These are phyloP conservation scores for Ceratobasidium sp. DNA, from an alignment of 1,284 basidiomycete species.

Conservation along the genomic window DNA sequence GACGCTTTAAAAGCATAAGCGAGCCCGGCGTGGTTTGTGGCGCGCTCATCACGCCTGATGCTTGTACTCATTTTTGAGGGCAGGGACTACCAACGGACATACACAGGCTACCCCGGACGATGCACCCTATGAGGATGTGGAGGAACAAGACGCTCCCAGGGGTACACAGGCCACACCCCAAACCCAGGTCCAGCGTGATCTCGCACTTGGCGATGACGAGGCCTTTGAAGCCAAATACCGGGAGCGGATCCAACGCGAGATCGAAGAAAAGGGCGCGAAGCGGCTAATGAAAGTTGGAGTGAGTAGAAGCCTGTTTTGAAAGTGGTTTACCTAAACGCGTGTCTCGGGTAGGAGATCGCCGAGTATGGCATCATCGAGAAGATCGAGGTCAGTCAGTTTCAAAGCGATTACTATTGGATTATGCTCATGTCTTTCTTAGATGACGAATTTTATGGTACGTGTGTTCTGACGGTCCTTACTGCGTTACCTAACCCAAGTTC, in stretches of 20 bases:
- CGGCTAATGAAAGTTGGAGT: conserved; percentile 30
- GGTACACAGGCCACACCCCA: not conserved
- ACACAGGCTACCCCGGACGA: not conserved
- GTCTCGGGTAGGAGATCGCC: conserved; percentile 70
- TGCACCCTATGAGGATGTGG: not conserved
- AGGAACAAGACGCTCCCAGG: conserved; percentile 3
- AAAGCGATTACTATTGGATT: not conserved
- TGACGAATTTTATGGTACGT: conserved; percentile 86
- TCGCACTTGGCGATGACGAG: conserved; percentile 32
- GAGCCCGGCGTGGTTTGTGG: conserved; percentile 43
- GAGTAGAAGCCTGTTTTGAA: not conserved
- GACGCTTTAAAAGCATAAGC: conserved; percentile 37
- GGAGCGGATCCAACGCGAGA: conserved; percentile 33
- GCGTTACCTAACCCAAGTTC: not conserved
- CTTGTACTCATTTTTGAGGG: not conserved
- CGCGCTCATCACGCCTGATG: not conserved
- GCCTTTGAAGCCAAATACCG: conserved; percentile 45
- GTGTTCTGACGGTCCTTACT: not conserved
- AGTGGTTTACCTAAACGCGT: not conserved
- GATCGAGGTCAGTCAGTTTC: conserved; percentile 64
- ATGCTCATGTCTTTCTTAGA: conserved; percentile 52
- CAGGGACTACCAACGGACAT: conserved; percentile 8
- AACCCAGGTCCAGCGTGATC: conserved; percentile 27
- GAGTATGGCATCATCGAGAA: conserved; percentile 89
- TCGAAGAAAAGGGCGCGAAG: conserved; percentile 41